A percentile compares a stretch with the other conserved stretches of the same genome.
These are phyloP conservation scores for Colletotrichum agaves DNA, from an alignment of 2,329 filamentous ascomycete genomes.

Conservation along the genomic window DNA sequence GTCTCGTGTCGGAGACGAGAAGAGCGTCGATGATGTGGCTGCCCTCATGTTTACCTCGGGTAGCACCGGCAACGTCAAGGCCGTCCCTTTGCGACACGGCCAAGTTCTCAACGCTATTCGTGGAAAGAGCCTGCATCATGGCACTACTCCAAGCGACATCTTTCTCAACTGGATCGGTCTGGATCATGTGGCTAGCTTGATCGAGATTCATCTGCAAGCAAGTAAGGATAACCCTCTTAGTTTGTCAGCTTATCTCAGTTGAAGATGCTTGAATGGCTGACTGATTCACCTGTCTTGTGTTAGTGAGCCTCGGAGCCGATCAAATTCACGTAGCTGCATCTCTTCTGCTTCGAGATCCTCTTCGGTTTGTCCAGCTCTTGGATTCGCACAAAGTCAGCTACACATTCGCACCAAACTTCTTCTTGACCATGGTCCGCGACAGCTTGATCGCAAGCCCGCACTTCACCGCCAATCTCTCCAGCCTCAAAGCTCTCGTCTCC, in stretches of 20 bases:
- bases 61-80: conserved; percentile 61
- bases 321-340: conserved; percentile 58
- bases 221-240: background rate
- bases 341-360: conserved; percentile 53
- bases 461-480: conserved; percentile 39
- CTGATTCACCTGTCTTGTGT: no score
- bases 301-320: conserved; percentile 48
- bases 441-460: background rate
- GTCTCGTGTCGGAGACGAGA: background rate
- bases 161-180: conserved; percentile 62
- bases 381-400: conserved; percentile 53
- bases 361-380: conserved; percentile 51
- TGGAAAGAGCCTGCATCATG: conserved; percentile 49
- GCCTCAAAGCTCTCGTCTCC: conserved; percentile 48
- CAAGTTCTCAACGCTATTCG: conserved; percentile 54
- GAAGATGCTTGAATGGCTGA: background rate
- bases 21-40: conserved; percentile 40
- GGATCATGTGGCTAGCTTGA: conserved; percentile 64
- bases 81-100: conserved; percentile 54
- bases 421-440: conserved; percentile 44
- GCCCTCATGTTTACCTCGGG: conserved; percentile 64
- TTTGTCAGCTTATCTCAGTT: no score
- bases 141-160: conserved; percentile 44
- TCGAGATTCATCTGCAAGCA: conserved; percentile 63
- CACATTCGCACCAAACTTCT: conserved; percentile 57